phyloP scores from a whole-genome alignment of 2,329 filamentous ascomycete species.

The Zalaria obscura region DNA sequence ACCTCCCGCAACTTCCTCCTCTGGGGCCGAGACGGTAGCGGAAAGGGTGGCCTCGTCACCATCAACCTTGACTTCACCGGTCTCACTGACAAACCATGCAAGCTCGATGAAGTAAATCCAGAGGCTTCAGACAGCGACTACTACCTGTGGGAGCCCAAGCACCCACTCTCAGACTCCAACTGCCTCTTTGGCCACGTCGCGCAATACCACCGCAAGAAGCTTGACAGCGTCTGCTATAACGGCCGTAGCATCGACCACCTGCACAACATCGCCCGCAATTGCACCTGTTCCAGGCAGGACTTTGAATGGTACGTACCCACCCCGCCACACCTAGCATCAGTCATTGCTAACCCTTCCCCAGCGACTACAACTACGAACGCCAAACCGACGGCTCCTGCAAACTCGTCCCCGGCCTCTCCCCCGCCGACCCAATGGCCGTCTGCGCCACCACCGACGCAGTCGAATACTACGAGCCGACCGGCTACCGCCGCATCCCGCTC shows the following conservation, averaged over 20 bases:
- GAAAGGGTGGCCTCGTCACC: conserved; percentile 48
- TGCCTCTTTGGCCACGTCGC: conserved; percentile 89
- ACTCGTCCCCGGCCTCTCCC: conserved; percentile 59
- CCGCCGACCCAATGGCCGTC: conserved; percentile 43
- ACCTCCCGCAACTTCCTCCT: conserved; percentile 82
- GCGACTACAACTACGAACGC: conserved; percentile 87
- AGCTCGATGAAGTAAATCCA: conserved; percentile 46
- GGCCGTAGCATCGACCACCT: conserved; percentile 53
- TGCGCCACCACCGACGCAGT: conserved; percentile 54
- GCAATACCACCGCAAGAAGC: conserved; percentile 80
- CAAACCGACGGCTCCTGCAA: conserved; percentile 62
- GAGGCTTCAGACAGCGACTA: conserved; percentile 55
- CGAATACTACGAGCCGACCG: conserved; percentile 73
- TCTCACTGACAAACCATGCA: conserved; percentile 56
- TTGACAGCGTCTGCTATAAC: conserved; percentile 69
- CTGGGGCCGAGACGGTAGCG: conserved; percentile 59
- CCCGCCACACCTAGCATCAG: not conserved
- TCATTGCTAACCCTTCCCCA: conserved; percentile 20
- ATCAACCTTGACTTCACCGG: conserved; percentile 84
- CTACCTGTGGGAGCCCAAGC: conserved; percentile 72
- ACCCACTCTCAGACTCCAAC: conserved; percentile 62
- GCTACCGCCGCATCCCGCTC: conserved; percentile 79
- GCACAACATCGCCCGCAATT: conserved; percentile 58
- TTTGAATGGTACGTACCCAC: conserved; percentile 66
- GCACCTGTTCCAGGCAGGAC: conserved; percentile 69